These are phyloP conservation scores for Plenodomus biglobosus DNA, from an alignment of 2,329 filamentous ascomycete genomes.

Conservation along the genomic window DNA sequence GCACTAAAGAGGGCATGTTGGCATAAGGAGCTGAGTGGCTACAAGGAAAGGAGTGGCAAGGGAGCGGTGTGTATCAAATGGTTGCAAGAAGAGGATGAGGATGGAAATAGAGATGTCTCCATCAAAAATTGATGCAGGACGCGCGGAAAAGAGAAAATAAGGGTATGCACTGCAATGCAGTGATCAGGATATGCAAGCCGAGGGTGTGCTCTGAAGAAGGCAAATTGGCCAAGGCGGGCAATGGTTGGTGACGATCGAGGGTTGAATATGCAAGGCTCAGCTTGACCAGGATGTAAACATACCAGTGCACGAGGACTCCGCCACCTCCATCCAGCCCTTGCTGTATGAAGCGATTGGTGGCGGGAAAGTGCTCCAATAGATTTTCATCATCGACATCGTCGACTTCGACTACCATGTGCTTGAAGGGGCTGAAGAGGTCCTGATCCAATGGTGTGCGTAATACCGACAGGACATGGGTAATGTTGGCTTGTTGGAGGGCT, in stretches of 20 bases:
- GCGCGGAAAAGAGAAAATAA: slow-evolving; percentile 22
- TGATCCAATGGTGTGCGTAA: slow-evolving; percentile 62
- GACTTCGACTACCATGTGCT: slow-evolving; percentile 78
- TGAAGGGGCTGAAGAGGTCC: slow-evolving; percentile 62
- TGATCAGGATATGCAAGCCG: slow-evolving; percentile 3
- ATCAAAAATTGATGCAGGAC: slow-evolving; percentile 19
- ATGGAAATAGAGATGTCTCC: slow-evolving; percentile 13
- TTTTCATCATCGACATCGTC: slow-evolving; percentile 92
- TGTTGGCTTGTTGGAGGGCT: slow-evolving; percentile 68
- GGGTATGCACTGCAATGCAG: slow-evolving; percentile 12
- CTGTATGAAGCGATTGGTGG: slow-evolving; percentile 80
- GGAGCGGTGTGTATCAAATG: slow-evolving; percentile 35
- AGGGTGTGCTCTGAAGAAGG: slow-evolving; percentile 33
- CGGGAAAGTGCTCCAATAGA: slow-evolving; percentile 76
- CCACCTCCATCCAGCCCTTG: slow-evolving; percentile 65
- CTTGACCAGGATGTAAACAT: slow-evolving; percentile 47
- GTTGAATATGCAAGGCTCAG: slow-evolving; percentile 40
- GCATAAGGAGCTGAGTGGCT: slow-evolving; percentile 38
- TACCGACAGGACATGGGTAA: slow-evolving; percentile 91
- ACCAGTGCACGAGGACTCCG: slow-evolving; percentile 71
- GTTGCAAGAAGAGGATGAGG: slow-evolving; percentile 20
- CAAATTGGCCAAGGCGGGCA: slow-evolving; percentile 38
- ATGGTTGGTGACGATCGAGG: slow-evolving; percentile 29
- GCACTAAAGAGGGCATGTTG: slow-evolving; percentile 62
- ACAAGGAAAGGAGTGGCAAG: slow-evolving; percentile 35